A percentile compares a stretch with the other conserved stretches of the same genome.
Evolutionary conservation across 1,284 basidiomycete genomes (phyloP).

Genomic region (Ceratobasidium sp.): DNA sequence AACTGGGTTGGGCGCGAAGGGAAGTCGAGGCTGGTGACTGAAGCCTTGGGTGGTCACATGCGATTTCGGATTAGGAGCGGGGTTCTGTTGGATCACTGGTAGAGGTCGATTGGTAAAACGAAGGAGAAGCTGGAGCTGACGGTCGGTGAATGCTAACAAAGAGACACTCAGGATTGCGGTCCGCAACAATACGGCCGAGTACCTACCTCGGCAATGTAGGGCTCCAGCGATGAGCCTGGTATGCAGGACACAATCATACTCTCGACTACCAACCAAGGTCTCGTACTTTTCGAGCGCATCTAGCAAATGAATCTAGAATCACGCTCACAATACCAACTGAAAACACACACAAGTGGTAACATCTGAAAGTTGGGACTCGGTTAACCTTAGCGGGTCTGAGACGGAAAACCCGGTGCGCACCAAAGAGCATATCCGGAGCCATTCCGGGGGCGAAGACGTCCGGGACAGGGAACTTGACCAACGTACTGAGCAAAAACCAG

Average conservation of each 20-base stretch:
- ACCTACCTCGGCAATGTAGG: constrained; percentile 40
- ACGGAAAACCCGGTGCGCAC: constrained; percentile 1
- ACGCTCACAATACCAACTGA: background rate
- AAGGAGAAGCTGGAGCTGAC: constrained; percentile 40
- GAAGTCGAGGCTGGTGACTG: background rate
- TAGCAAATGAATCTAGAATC: background rate
- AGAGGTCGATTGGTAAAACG: constrained; percentile 27
- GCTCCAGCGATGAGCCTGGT: constrained; percentile 40
- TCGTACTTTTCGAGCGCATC: constrained; percentile 42
- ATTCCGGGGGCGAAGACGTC: constrained; percentile 41
- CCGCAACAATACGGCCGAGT: background rate
- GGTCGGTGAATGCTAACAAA: constrained; percentile 43
- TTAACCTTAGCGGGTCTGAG: background rate
- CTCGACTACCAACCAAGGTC: constrained; percentile 26
- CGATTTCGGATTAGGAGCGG: background rate
- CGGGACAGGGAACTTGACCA: constrained; percentile 64
- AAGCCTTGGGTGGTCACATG: background rate
- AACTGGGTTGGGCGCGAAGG: background rate
- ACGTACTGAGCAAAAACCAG: constrained; percentile 70
- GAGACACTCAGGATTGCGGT: background rate
- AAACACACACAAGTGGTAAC: constrained; percentile 17
- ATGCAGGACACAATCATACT: constrained; percentile 40
- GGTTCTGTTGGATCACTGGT: background rate
- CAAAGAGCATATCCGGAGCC: constrained; percentile 44
- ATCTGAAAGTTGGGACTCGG: background rate